Conservation (phyloP, 2,329 filamentous ascomycete species). For the Fusarium sp. region DNA sequence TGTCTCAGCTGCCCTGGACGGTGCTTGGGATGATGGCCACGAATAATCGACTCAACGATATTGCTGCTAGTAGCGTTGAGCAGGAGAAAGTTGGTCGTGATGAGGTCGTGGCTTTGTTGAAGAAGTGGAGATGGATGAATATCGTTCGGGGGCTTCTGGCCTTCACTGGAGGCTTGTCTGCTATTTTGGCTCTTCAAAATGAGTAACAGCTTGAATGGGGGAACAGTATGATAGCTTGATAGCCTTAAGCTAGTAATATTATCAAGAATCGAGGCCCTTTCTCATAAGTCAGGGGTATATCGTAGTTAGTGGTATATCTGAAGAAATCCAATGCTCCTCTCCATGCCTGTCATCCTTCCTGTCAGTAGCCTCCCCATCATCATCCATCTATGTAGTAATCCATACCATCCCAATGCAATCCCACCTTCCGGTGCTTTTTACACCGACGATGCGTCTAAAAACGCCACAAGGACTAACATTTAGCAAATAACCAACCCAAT, state of each 20-base stretch:
- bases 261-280: neutral
- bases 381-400: neutral
- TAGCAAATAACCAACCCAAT: neutral
- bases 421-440: neutral
- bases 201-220: neutral
- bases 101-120: slow-evolving; percentile 22
- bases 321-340: neutral
- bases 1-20: slow-evolving; percentile 32
- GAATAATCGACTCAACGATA: slow-evolving; percentile 24
- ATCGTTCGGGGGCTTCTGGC: slow-evolving; percentile 29
- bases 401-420: neutral
- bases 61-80: slow-evolving; percentile 13
- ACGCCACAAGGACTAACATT: neutral
- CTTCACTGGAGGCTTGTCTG: slow-evolving; percentile 25
- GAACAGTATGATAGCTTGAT: neutral
- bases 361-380: neutral
- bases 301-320: slow-evolving; percentile 8
- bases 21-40: slow-evolving; percentile 33
- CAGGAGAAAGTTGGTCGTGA: slow-evolving; percentile 22
- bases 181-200: slow-evolving; percentile 20
- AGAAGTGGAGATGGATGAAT: slow-evolving; percentile 36
- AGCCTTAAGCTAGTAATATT: neutral
- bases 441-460: neutral
- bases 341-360: neutral
- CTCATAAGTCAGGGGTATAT: neutral